Base-by-base conservation (phyloP, 768 basidiomycete species). In the Agrocybe praecox region DNA sequence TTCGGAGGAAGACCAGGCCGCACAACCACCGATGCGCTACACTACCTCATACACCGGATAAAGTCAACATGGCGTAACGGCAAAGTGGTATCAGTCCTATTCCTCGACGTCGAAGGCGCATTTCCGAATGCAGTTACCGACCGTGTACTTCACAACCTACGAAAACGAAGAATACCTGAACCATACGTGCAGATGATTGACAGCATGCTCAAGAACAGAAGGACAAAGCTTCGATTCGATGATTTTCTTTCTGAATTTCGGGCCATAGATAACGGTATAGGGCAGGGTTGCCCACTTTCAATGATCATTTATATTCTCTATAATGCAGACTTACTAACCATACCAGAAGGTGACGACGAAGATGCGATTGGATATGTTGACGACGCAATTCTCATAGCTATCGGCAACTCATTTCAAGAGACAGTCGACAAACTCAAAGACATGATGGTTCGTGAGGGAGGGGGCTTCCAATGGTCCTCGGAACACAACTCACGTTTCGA, bases 101-200 rank as follows among this genome's bases (percentile, higher is more conserved):
- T 76, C 60, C 65, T 80, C 1, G 79, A 82, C 56, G 70, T 81
- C 1, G 63, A 78, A 61, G 78, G 72, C 0, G 77, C 80, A 0
- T 82, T 79, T 57, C 78, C 74, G 0, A 79, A 72, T 55, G 70
- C 69, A 0, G 72, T 70, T 8, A 67, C 58, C 0, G 68, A 69
- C 1, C 21, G 59, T 0, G 70, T 80, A 0, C 33, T 72, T 0
- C 70, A 75, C 55, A 70, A 76, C 49, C 57, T 79, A 53, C 47
- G 60, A 12, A 65, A 62, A 50, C 22, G 62, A 0, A 19, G 72
- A 0, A 65, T 76, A 0, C 71, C 77, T 2, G 22, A 48, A 2
- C 44, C 42, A 12, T 68, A 69, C 44, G 58, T 71, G 0, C 42
- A 61, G 0, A 66, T 65, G 17, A 45, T 69, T 0, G 21, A 22